These are phyloP conservation scores for Aquilaria malaccensis DNA, from an alignment of 345 rosid species.

Conservation along the genomic window DNA sequence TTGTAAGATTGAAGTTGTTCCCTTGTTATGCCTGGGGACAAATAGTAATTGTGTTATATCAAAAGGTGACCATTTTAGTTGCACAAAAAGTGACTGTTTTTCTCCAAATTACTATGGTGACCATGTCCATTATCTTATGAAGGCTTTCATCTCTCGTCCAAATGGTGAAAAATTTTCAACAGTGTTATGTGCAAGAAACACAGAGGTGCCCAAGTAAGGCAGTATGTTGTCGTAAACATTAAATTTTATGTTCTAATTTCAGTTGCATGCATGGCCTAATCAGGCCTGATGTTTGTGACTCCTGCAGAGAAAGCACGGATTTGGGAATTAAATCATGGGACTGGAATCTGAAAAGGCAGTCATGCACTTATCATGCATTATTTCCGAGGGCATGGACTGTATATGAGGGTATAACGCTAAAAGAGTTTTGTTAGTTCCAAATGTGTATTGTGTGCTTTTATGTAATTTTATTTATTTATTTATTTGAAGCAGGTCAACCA, in stretches of 20 bases:
- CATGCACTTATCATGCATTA: slow-evolving; percentile 86
- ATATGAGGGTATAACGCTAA: slow-evolving; percentile 55
- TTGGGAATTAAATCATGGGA: slow-evolving; percentile 88
- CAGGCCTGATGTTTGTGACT: too few relatives aligned
- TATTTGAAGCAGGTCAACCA: slow-evolving; percentile 64
- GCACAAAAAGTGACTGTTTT: too few relatives aligned
- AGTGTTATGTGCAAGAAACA: slow-evolving; percentile 61
- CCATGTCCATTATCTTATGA: slow-evolving; percentile 13
- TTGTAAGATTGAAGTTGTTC: too few relatives aligned
- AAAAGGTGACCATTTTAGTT: too few relatives aligned
- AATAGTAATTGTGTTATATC: too few relatives aligned
- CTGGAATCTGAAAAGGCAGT: slow-evolving; percentile 80
- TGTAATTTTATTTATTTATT: slow-evolving; percentile 1
- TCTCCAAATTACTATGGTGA: neutral
- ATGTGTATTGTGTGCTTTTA: neutral
- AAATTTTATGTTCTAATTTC: neutral
- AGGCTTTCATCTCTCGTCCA: slow-evolving; percentile 83
- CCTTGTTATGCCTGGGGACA: too few relatives aligned
- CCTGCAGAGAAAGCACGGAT: slow-evolving; percentile 42
- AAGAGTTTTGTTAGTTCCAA: neutral
- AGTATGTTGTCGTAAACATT: neutral
- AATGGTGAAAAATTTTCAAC: slow-evolving; percentile 59
- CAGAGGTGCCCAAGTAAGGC: slow-evolving; percentile 50
- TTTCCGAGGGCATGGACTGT: slow-evolving; percentile 96
- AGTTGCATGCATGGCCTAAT: too few relatives aligned